Base-by-base conservation (phyloP, 441 rosid genomes). In the Eutrema salsugineum region DNA sequence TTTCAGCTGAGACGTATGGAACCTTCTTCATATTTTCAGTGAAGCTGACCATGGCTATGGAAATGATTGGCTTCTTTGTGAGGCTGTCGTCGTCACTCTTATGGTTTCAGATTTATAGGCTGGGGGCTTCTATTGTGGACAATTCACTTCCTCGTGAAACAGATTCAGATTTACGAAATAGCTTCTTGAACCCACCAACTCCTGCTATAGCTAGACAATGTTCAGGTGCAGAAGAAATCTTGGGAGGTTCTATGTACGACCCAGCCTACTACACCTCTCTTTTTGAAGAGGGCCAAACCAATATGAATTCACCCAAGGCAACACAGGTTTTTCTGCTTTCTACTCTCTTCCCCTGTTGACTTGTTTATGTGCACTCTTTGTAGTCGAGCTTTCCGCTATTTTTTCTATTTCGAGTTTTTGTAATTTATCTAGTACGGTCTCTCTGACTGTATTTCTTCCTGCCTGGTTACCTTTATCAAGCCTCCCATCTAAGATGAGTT, bases 51-150 rank as follows among this genome's bases (percentile, higher is more conserved):
- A 46, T 95, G 79, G 89, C 91, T 0, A 93, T 88, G 98, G 91
- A 93, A 78, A 87, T 89, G 71, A 64, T 89, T 75, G 97, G 97
- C 10, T 93, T 86, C 77, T 78, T 83, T 22, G 87, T 91, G 62
- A 82, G 99, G 86, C 71, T 95, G 1, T 86, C 84, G 0, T 95
- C 99, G 9, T 87, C 97, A 0, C 77, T 93, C 36, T 63, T 93
- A 17, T 95, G 99, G 99, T 83, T 91, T 84, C 98, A 93, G 84
- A 95, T 95, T 50, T 95, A 91, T 68, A 81, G 90, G 70, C 81
- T 93, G 50, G 99, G 98, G 5, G 87, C 85, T 69, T 83, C 94
- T 24, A 64, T 63, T 36, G 79, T 80, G 2, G 89, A 83, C 39
- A 61, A 66, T 59, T 43, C 68, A 9, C 78, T 69, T 49, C 78